Conservation (phyloP, 2,329 filamentous ascomycete species). For the Xylariaceae sp. region DNA sequence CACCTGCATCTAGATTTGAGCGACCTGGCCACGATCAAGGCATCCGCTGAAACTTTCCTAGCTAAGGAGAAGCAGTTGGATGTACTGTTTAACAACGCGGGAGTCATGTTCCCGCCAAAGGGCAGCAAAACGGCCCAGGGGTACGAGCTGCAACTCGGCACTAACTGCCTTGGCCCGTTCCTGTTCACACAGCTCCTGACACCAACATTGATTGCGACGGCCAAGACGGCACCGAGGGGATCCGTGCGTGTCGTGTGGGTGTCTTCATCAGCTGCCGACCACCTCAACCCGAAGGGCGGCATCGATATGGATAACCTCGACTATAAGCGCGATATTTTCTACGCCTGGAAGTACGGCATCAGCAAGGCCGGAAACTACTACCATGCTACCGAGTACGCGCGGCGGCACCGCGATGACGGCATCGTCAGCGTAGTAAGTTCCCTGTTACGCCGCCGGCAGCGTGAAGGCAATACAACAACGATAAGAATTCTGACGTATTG, state of each 20-base stretch:
- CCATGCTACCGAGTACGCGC: constrained; percentile 38
- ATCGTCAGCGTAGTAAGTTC: constrained; percentile 37
- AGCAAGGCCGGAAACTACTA: constrained; percentile 42
- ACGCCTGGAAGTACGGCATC: constrained; percentile 34
- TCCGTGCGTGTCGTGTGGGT: constrained; percentile 41
- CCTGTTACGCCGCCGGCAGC: not conserved
- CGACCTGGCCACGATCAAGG: constrained; percentile 31
- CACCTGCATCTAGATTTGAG: constrained; percentile 33
- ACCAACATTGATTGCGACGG: constrained; percentile 34
- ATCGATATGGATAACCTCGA: constrained; percentile 41
- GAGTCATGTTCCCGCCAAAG: constrained; percentile 45
- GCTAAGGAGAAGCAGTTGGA: constrained; percentile 40
- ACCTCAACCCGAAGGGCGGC: constrained; percentile 31
- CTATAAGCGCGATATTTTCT: constrained; percentile 33
- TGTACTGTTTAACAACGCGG: constrained; percentile 50
- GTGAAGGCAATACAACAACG: constrained; percentile 2
- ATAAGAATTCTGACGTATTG: constrained; percentile 1
- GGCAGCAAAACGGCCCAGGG: constrained; percentile 45
- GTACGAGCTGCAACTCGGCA: constrained; percentile 41
- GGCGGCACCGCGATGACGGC: constrained; percentile 33
- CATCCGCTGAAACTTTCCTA: constrained; percentile 31
- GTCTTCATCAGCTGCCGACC: constrained; percentile 37
- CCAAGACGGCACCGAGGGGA: constrained; percentile 28
- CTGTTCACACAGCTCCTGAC: constrained; percentile 41
- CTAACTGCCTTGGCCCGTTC: constrained; percentile 39